phyloP scores from a whole-genome alignment of 2,329 filamentous ascomycete genomes.

The Pseudofabraea citricarpa region DNA sequence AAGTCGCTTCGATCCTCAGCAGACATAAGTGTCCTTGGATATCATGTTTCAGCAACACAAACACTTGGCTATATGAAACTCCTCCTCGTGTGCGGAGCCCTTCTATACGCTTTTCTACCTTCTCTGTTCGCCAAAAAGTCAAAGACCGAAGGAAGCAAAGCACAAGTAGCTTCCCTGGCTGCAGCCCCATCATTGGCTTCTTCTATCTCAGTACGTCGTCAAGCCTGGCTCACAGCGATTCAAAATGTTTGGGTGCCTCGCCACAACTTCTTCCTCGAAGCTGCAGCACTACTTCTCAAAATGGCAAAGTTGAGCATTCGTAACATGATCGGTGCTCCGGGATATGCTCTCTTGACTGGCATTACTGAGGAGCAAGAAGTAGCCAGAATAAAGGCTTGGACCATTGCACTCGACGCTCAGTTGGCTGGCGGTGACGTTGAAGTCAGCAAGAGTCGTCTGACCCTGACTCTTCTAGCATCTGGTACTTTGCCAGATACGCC shows the following conservation, averaged over 20 bases:
- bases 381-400: slow-evolving; percentile 86
- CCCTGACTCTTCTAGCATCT: slow-evolving; percentile 82
- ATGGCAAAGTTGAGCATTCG: slow-evolving; percentile 76
- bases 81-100: slow-evolving; percentile 44
- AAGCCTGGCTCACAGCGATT: slow-evolving; percentile 89
- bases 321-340: slow-evolving; percentile 69
- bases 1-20: slow-evolving; percentile 34
- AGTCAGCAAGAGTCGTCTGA: slow-evolving; percentile 80
- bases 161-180: slow-evolving; percentile 37
- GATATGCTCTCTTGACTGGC: slow-evolving; percentile 76
- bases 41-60: slow-evolving; percentile 40
- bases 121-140: slow-evolving; percentile 39
- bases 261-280: slow-evolving; percentile 81
- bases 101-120: slow-evolving; percentile 52
- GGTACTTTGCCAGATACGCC: slow-evolving; percentile 82
- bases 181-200: slow-evolving; percentile 70
- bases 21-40: slow-evolving; percentile 48
- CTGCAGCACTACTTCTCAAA: slow-evolving; percentile 74
- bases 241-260: slow-evolving; percentile 89
- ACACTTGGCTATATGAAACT: slow-evolving; percentile 49
- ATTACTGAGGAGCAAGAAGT: slow-evolving; percentile 80
- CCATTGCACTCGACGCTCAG: slow-evolving; percentile 88
- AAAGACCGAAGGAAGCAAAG: slow-evolving; percentile 47
- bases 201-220: slow-evolving; percentile 77
- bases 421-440: slow-evolving; percentile 85